Evolutionary conservation across 2,329 filamentous ascomycete species (phyloP).

Genomic region (Pseudocercospora musae): DNA sequence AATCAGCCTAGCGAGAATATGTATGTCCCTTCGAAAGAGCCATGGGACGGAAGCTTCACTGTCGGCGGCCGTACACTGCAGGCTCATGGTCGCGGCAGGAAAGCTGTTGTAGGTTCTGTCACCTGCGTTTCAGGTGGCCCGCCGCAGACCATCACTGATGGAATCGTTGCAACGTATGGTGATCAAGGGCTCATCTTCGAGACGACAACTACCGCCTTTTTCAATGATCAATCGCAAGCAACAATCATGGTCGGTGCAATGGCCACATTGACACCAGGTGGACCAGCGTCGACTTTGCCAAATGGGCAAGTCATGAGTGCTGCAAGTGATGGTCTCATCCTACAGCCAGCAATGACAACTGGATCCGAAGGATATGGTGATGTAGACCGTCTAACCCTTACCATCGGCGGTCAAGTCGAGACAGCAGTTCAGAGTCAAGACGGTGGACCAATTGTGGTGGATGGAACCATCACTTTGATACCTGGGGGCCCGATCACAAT

Average conservation of each 20-base stretch:
- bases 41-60: slow-evolving; percentile 14
- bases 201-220: slow-evolving; percentile 4
- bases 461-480: slow-evolving; percentile 12
- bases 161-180: slow-evolving; percentile 18
- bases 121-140: slow-evolving; percentile 18
- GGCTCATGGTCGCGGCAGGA: slow-evolving; percentile 13
- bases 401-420: slow-evolving; percentile 8
- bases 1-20: neutral
- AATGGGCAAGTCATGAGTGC: slow-evolving; percentile 20
- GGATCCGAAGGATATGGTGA: neutral
- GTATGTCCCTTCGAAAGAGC: slow-evolving; percentile 17
- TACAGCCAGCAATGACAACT: neutral
- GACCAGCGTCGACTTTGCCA: slow-evolving; percentile 11
- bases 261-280: neutral
- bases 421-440: slow-evolving; percentile 15
- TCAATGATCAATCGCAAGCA: neutral
- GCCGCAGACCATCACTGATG: slow-evolving; percentile 18
- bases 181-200: slow-evolving; percentile 17
- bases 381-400: slow-evolving; percentile 9
- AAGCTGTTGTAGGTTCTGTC: slow-evolving; percentile 18
- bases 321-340: slow-evolving; percentile 9
- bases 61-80: slow-evolving; percentile 16
- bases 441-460: slow-evolving; percentile 16
- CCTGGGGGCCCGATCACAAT: slow-evolving; percentile 16
- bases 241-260: slow-evolving; percentile 12